Base-by-base conservation (phyloP, 108 stramenopile species). In the Mediolabrus comicus region DNA sequence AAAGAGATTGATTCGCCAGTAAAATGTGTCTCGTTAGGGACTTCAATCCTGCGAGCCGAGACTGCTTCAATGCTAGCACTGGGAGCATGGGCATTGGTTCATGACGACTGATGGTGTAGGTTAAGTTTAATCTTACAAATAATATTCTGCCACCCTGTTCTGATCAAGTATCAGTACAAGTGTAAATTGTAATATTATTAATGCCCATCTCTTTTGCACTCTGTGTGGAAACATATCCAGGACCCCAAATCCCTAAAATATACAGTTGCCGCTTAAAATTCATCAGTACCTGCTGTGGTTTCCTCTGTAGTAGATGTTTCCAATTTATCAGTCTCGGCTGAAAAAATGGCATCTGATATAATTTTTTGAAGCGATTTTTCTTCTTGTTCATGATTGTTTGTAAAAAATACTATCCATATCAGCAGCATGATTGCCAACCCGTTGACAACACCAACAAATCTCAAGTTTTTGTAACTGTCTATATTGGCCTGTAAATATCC, bases 41-140 rank as follows among this genome's bases (percentile, higher is more conserved):
- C 79, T 0, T 69, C 65, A 17, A 76, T 91, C 1, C 73, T 94
- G 4, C 72, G 90, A n/a, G 81, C 92, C 38, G 92, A 94, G 56
- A 94, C 90, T 11, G 92, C 92, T 3, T 84, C 86, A 26, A 78
- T 90, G 36, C 65, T 83, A 57, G 85, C 88, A 13, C 61, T 82
- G 14, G 81, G 80, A 31, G 86, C 87, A 5, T 79, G 71, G 73
- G 61, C 67, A 16, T 55, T 87, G 62, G 13, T 60, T 31, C 35
- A 69, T 33, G 72, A 74, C 52, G 22, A 49, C n/a, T 58, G 56
- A 49, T 72, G 33, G 49, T 54, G 24, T 39, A 49, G 29, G 29
- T 24, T 24, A 7, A 49, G 17, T 24, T n/a, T n/a, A n/a, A n/a
- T n/a, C n/a, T n/a, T n/a, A n/a, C n/a, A n/a, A n/a, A n/a, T n/a